Evolutionary conservation across 1,284 basidiomycete genomes (phyloP).

Genomic region (Malassezia brasiliensis): DNA sequence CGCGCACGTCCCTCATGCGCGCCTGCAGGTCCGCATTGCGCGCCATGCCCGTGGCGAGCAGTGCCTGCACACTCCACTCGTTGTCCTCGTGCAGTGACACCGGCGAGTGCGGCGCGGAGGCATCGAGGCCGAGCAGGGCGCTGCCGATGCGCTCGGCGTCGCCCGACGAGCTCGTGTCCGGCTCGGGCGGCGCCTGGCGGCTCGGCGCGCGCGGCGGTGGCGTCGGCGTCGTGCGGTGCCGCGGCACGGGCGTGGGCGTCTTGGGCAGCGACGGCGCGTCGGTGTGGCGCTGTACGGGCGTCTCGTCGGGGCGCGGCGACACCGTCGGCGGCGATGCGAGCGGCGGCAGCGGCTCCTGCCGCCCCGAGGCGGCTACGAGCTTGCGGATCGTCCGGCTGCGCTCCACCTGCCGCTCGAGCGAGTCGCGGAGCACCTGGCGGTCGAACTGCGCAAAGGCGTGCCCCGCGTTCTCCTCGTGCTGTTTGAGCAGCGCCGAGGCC

Average conservation of each 20-base stretch:
- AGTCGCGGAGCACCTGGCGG: conserved; percentile 55
- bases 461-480: conserved; percentile 57
- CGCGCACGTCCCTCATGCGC: conserved; percentile 41
- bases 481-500: conserved; percentile 69
- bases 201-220: neutral
- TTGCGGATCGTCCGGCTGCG: conserved; percentile 47
- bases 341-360: conserved; percentile 3
- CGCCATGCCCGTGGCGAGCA: conserved; percentile 42
- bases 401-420: conserved; percentile 47
- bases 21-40: conserved; percentile 37
- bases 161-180: neutral
- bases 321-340: neutral
- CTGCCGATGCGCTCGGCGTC: conserved; percentile 2
- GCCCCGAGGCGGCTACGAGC: conserved; percentile 37
- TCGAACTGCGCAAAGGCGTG: conserved; percentile 34
- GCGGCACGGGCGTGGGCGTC: neutral
- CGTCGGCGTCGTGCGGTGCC: neutral
- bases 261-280: conserved; percentile 17
- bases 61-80: conserved; percentile 46
- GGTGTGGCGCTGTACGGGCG: neutral
- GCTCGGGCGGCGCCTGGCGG: too few species aligned
- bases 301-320: too few species aligned
- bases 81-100: conserved; percentile 21
- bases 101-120: neutral
- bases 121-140: neutral